Evolutionary conservation across 805 yeast genomes (phyloP).

Genomic region (Komagataella mondaviorum): DNA sequence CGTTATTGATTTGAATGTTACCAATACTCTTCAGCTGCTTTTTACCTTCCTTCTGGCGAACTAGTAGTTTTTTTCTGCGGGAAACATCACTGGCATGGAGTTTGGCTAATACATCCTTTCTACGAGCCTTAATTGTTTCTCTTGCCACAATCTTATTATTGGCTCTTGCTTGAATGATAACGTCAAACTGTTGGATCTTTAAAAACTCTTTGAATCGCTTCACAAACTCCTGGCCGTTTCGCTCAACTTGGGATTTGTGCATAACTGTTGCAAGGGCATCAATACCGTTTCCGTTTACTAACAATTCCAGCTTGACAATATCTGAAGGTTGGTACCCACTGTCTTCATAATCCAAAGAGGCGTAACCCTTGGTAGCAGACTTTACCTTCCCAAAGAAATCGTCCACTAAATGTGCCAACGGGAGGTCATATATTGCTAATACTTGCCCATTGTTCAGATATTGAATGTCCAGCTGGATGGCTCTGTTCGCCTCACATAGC

Average conservation of each 20-base stretch:
- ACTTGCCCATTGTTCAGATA: constrained; percentile 75
- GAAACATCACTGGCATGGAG: constrained; percentile 90
- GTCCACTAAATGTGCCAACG: constrained; percentile 83
- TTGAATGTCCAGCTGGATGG: constrained; percentile 66
- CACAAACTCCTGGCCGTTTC: constrained; percentile 72
- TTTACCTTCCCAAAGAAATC: constrained; percentile 92
- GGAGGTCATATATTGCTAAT: constrained; percentile 63
- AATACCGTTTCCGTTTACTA: constrained; percentile 79
- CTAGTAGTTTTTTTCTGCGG: constrained; percentile 76
- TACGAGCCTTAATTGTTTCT: constrained; percentile 84
- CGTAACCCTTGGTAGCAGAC: constrained; percentile 84
- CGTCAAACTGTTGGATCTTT: constrained; percentile 79
- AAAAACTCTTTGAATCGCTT: constrained; percentile 68
- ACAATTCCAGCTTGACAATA: constrained; percentile 73
- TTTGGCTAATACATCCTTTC: constrained; percentile 90
- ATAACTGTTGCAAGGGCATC: constrained; percentile 89
- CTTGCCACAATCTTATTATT: constrained; percentile 73
- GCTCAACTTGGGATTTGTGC: constrained; percentile 67
- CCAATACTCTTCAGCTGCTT: constrained; percentile 73
- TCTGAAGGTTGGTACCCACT: constrained; percentile 74
- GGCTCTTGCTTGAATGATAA: constrained; percentile 82
- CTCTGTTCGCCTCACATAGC: constrained; percentile 75
- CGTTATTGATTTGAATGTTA: constrained; percentile 62
- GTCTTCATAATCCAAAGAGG: constrained; percentile 90
- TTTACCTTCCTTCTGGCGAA: constrained; percentile 89